Evolutionary conservation across 1,139 yeast genomes (phyloP).

Genomic region (Yamadazyma blattariae): DNA sequence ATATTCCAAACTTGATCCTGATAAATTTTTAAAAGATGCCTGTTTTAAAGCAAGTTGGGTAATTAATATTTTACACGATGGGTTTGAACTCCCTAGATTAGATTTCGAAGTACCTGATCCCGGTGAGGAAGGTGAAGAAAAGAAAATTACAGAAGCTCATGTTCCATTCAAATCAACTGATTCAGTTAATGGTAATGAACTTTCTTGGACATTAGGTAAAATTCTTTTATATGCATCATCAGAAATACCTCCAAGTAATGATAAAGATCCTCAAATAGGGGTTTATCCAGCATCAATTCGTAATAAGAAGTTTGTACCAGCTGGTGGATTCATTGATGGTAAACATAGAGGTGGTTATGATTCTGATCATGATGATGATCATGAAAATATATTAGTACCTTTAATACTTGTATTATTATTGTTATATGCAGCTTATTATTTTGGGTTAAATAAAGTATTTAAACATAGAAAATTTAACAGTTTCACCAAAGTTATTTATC

Average conservation of each 20-base stretch:
- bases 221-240: slow-evolving; percentile 59
- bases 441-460: slow-evolving; percentile 8
- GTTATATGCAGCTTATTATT: slow-evolving; percentile 9
- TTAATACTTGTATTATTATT: slow-evolving; percentile 18
- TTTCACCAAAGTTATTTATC: slow-evolving; percentile 13
- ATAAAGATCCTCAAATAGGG: slow-evolving; percentile 37
- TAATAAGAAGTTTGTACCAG: slow-evolving; percentile 39
- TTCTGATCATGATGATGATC: slow-evolving; percentile 24
- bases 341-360: slow-evolving; percentile 13
- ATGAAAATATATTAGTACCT: slow-evolving; percentile 10
- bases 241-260: slow-evolving; percentile 30
- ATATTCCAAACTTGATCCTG: slow-evolving; percentile 47
- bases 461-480: slow-evolving; percentile 14
- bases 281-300: slow-evolving; percentile 52
- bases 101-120: slow-evolving; percentile 43
- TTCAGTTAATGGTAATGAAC: slow-evolving; percentile 55
- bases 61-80: slow-evolving; percentile 71
- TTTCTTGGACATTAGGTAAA: slow-evolving; percentile 69
- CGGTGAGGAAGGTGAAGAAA: slow-evolving; percentile 19
- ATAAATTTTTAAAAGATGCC: slow-evolving; percentile 53
- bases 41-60: slow-evolving; percentile 88
- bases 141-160: slow-evolving; percentile 32
- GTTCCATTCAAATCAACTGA: slow-evolving; percentile 62
- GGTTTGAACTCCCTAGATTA: slow-evolving; percentile 68
- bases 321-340: slow-evolving; percentile 18